phyloP scores from a whole-genome alignment of 2,329 filamentous ascomycete genomes.

The Pseudophaeomoniella oleicola region DNA sequence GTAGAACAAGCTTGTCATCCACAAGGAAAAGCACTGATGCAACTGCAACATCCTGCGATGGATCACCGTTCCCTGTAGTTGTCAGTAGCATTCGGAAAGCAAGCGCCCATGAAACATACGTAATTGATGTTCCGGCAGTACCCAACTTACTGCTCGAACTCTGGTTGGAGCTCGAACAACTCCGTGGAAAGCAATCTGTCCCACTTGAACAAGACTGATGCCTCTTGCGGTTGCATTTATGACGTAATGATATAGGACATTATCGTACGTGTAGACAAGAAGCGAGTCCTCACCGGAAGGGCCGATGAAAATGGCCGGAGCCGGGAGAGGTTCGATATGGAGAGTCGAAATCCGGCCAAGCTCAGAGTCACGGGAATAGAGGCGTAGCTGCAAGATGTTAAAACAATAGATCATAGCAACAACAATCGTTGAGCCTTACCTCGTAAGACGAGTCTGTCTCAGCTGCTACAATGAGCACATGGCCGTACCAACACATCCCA shows the following conservation, averaged over 20 bases:
- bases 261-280: conserved; percentile 93
- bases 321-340: conserved; percentile 62
- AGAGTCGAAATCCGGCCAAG: conserved; percentile 61
- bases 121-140: conserved; percentile 79
- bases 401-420: conserved; percentile 2
- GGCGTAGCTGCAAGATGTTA: conserved; percentile 44
- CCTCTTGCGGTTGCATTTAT: conserved; percentile 58
- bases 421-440: conserved; percentile 22
- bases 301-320: conserved; percentile 79
- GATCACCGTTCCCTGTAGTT: conserved; percentile 60
- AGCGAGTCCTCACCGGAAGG: conserved; percentile 87
- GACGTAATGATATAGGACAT: conserved; percentile 87
- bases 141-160: conserved; percentile 89
- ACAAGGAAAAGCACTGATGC: conserved; percentile 94
- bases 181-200: conserved; percentile 92
- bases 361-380: conserved; percentile 76
- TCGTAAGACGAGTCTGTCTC: conserved; percentile 72
- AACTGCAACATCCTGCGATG: conserved; percentile 84
- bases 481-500: conserved; percentile 98
- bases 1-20: conserved; percentile 84
- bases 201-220: conserved; percentile 76
- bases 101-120: conserved; percentile 28
- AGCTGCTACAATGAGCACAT: conserved; percentile 86
- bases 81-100: conserved; percentile 6
- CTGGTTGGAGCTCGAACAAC: conserved; percentile 87